A percentile compares a stretch with the other conserved stretches of the same genome.
Evolutionary conservation across 352 stramenopile species (phyloP).

Genomic region (Phytophthora niederhauseri): DNA sequence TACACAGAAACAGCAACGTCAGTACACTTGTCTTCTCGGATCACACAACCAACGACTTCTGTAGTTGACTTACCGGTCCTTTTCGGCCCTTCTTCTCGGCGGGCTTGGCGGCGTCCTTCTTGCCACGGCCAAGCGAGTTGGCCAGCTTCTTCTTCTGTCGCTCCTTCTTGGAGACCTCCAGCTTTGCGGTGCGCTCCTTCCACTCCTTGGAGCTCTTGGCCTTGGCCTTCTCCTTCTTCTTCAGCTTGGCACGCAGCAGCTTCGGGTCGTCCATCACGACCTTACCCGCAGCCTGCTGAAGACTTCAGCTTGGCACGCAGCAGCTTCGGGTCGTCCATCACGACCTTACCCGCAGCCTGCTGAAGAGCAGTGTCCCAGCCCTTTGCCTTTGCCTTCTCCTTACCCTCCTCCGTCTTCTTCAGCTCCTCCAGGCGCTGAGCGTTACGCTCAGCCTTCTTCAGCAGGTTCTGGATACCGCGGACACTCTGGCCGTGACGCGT

Average conservation of each 20-base stretch:
- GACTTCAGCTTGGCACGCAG: constrained; percentile 69
- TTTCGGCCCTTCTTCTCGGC: constrained; percentile 39
- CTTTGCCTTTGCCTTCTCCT: constrained; percentile 65
- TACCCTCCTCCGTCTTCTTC: constrained; percentile 80
- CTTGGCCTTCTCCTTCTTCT: constrained; percentile 87
- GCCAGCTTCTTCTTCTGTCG: constrained; percentile 64
- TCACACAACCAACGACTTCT: neutral
- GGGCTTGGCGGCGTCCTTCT: constrained; percentile 44
- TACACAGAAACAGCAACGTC: constrained; percentile 15
- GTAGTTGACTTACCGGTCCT: constrained; percentile 40
- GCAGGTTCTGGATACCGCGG: constrained; percentile 74
- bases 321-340: constrained; percentile 82
- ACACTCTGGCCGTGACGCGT: constrained; percentile 77
- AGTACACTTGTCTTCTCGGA: neutral
- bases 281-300: constrained; percentile 74
- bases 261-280: constrained; percentile 79
- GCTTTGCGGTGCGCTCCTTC: constrained; percentile 62
- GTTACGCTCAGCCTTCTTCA: constrained; percentile 85
- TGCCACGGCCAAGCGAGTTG: constrained; percentile 30
- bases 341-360: constrained; percentile 65
- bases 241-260: constrained; percentile 78
- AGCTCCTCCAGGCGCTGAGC: constrained; percentile 76
- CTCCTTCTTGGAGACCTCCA: constrained; percentile 74
- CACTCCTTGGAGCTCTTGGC: constrained; percentile 82
- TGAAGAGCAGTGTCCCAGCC: constrained; percentile 78